Percentiles rank a stretch among this genome's conserved stretches.
Conservation (phyloP, 1,284 basidiomycete species). For the Mycena citricolor region DNA sequence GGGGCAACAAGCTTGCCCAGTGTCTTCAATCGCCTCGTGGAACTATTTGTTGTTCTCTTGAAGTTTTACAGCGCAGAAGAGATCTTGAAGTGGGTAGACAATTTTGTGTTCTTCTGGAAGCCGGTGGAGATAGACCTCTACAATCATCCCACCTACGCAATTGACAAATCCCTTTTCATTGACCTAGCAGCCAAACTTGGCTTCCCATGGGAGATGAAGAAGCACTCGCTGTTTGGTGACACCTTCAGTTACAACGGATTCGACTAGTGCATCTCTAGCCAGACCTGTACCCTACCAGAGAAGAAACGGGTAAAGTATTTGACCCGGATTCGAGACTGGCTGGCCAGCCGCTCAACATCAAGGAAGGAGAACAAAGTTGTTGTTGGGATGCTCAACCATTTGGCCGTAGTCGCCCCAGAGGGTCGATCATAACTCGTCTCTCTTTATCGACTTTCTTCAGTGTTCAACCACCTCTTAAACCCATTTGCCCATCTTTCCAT, state of each 20-base stretch:
- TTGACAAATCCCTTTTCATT: too few relatives aligned
- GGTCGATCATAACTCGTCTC: constrained; percentile 30
- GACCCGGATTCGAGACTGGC: constrained; percentile 14
- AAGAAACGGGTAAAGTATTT: constrained; percentile 26
- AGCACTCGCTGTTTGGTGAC: too few relatives aligned
- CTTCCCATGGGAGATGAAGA: too few relatives aligned
- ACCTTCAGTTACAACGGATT: constrained; percentile 26
- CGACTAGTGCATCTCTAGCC: constrained; percentile 24
- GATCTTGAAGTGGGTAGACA: constrained; percentile 35
- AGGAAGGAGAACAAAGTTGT: constrained; percentile 26
- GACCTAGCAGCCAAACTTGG: too few relatives aligned
- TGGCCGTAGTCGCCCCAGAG: constrained; percentile 31
- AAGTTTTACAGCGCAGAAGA: constrained; percentile 18
- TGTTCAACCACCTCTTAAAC: constrained; percentile 20
- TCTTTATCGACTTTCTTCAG: constrained; percentile 28
- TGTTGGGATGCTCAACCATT: constrained; percentile 35
- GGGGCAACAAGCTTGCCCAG: constrained; percentile 30
- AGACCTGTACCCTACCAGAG: constrained; percentile 24
- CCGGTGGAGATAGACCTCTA: too few relatives aligned
- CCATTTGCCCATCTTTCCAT: constrained; percentile 21
- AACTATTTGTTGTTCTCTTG: constrained; percentile 30
- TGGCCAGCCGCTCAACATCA: constrained; percentile 11
- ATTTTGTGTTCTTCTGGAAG: constrained; percentile 25
- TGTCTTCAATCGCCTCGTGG: constrained; percentile 33
- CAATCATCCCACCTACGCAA: too few relatives aligned